Base-by-base conservation (phyloP, 352 stramenopile genomes). In the Phytophthora podocarpi region DNA sequence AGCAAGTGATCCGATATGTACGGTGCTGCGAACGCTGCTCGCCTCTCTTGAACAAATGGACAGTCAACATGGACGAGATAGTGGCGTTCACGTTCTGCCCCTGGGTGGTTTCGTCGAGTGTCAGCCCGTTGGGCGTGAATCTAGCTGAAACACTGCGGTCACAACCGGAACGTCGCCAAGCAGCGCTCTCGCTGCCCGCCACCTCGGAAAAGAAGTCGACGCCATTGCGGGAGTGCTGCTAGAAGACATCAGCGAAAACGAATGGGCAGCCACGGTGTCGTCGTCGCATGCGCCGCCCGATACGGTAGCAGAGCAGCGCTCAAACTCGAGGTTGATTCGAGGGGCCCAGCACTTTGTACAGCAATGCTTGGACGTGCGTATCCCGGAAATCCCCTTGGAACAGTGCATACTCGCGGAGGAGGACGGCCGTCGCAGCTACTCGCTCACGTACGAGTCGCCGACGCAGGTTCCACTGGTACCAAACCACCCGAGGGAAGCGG, bases 31-130 rank as follows among this genome's bases (percentile, higher is more conserved):
- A 59, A 42, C 40, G 53, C 6, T 87, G 78, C 23, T 43, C 78
- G 32, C 52, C 31, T 10, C 53, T 80, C 12, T 40, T 84, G 46
- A 85, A 85, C 71, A 82, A 82, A 48, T 87, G 78, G 78, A 62
- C 41, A 3, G 41, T 56, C 12, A 66, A 81, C 18, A 47, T 74
- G 0, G 71, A 76, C 16, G 55, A 77, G 24, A 43, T 85, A 20
- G 41, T 10, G 41, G 72, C 47, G 15, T 77, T 70, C 40, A 64
- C 59, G 2, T 55, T 64, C 20, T 42, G 65, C 18, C 62, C 68
- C 0, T 87, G 67, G 74, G 59, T 83, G 2, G 34, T 76, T 5
- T 31, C 55, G 23, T 78, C 53, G 24, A 78, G 65, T 28, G 79
- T 80, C 34, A 68, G 55, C 35, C 72, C 81, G 27, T 35, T 85